Percentiles rank a stretch among this genome's conserved stretches.
These are phyloP conservation scores for Hypocrella siamensis DNA, from an alignment of 2,329 filamentous ascomycete species.

Conservation along the genomic window DNA sequence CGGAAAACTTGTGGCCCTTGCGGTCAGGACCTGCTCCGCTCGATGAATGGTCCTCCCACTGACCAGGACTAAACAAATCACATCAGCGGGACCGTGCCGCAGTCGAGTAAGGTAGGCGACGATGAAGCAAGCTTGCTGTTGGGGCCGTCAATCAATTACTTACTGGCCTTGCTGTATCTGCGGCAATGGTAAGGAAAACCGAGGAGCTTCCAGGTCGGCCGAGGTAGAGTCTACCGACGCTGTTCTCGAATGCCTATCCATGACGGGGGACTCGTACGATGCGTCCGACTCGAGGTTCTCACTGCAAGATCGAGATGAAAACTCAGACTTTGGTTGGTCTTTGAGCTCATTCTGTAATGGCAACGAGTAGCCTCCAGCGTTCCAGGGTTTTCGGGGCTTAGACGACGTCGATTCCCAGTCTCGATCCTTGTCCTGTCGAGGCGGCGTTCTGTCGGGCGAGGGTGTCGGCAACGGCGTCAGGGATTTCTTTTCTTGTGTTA, in stretches of 20 bases:
- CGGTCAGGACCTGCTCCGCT: conserved; percentile 1
- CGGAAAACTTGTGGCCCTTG: conserved; percentile 20
- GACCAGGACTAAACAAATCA: conserved; percentile 1
- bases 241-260: conserved; percentile 13
- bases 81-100: too few relatives aligned
- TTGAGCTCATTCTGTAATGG: conserved; percentile 24
- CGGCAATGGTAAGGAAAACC: background rate
- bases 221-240: conserved; percentile 14
- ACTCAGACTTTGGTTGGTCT: conserved; percentile 9
- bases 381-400: conserved; percentile 30
- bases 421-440: conserved; percentile 9
- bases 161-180: conserved; percentile 1
- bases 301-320: conserved; percentile 9
- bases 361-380: conserved; percentile 32
- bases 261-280: conserved; percentile 6
- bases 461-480: conserved; percentile 15
- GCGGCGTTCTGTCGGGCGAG: conserved; percentile 14
- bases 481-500: conserved; percentile 1
- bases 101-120: too few relatives aligned
- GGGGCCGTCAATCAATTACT: background rate
- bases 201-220: conserved; percentile 3
- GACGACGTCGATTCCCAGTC: conserved; percentile 8
- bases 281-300: conserved; percentile 9
- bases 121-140: too few relatives aligned
- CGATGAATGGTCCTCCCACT: conserved; percentile 2